Base-by-base conservation (phyloP, 2,329 filamentous ascomycete genomes). In the Xylariales sp. region DNA sequence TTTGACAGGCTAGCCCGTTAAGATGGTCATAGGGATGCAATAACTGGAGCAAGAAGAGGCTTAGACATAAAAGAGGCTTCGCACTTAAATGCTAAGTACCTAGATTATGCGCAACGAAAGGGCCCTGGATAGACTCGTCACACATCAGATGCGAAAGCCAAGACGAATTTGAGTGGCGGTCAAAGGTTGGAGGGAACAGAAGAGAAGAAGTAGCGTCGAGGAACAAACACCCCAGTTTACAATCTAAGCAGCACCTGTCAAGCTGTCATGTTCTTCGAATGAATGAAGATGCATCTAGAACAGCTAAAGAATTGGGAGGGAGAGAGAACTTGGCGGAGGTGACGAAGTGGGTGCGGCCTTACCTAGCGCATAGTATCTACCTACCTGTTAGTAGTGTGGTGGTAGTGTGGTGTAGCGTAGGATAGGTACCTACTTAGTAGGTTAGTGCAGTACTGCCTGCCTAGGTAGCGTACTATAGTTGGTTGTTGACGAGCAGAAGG, bases 11-110 rank as follows among this genome's bases (percentile, higher is more conserved):
- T 41, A 36, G 55, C 55, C 43, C n/a, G 43, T 50, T 10, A 32
- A 41, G 34, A 28, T 36, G 61, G 61, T 48, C 23, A 28, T 64
- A 65, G 46, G 56, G 53, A 69, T 67, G 64, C 64, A 64, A 64
- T 58, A 61, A 65, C 45, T 57, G 65, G 56, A 52, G 62, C 62
- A 61, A 53, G 34, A 39, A 46, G 63, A 65, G 53, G 54, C 50
- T 63, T 56, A 57, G 59, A 63, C 52, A 12, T 23, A n/a, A 55
- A 55, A 64, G 43, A 48, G 43, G 34, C 43, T 60, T 65, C 45
- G 48, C 55, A 55, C 52, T 45, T 14, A 57, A 28, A 45, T 56
- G 43, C 55, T 41, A 41, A 14, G 32, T 8, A 34, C 10, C 39
- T 41, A 30, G n/a, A 4, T 58, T 30, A 12, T 56, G 53, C 34